These are phyloP conservation scores for Petrea volubilis DNA, from an alignment of 257 asterid species.

Conservation along the genomic window DNA sequence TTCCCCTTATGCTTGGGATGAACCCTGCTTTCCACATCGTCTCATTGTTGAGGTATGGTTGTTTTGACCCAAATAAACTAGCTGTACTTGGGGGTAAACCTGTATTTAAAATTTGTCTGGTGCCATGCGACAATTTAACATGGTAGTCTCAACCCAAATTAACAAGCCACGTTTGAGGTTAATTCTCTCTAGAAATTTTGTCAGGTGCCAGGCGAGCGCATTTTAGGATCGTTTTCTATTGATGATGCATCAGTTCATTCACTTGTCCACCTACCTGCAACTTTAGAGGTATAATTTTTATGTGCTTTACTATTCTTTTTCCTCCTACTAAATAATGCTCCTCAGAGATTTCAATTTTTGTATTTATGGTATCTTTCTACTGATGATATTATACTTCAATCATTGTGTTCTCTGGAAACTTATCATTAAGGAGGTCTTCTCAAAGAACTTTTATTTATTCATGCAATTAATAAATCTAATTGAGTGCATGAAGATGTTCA, in stretches of 20 bases:
- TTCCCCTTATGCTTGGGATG: slow-evolving; percentile 94
- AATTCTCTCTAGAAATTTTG: slow-evolving; percentile 16
- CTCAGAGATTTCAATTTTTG: slow-evolving; percentile 1
- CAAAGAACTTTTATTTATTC: not conserved
- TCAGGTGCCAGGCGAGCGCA: slow-evolving; percentile 93
- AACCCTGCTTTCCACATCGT: slow-evolving; percentile 91
- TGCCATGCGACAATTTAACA: slow-evolving; percentile 94
- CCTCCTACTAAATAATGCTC: not conserved
- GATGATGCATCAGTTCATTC: slow-evolving; percentile 72
- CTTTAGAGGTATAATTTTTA: slow-evolving; percentile 67
- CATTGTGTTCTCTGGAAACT: not conserved
- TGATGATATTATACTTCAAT: not conserved
- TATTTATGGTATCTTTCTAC: not conserved
- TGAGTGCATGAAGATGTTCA: not conserved
- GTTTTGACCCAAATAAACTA: slow-evolving; percentile 18
- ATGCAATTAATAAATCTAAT: not conserved
- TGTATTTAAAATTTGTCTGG: slow-evolving; percentile 42
- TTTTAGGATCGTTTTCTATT: slow-evolving; percentile 74
- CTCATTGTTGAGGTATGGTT: slow-evolving; percentile 78
- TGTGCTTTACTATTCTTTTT: slow-evolving; percentile 1
- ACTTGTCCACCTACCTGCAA: slow-evolving; percentile 71
- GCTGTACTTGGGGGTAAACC: slow-evolving; percentile 18
- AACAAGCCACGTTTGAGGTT: slow-evolving; percentile 22
- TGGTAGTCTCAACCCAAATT: slow-evolving; percentile 20
- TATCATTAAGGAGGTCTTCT: not conserved